Evolutionary conservation across 2,329 filamentous ascomycete genomes (phyloP), one percentile per base, ranked within the genome.

Genomic region (Alternaria ethzedia): DNA sequence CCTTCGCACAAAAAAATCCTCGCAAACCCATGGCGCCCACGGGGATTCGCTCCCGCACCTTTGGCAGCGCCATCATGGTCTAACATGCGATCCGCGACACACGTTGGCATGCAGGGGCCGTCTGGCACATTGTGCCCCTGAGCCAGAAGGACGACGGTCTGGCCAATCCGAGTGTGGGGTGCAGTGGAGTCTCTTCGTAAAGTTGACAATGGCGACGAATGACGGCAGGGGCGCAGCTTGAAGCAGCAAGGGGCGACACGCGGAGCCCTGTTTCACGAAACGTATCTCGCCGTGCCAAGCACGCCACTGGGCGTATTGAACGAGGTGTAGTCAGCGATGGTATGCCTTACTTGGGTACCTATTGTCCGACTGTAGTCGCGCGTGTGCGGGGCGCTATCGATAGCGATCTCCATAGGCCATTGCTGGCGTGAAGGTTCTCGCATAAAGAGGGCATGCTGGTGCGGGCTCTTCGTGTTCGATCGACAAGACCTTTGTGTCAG

Each of bases 201-300:
- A 44, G 49, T 20, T 25, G 30, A 50, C 6, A 2, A 32, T 51
- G 41, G 64, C 51, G 54, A 63, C 69, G 63, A 68, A 69, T 72
- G 60, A 70, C 58, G 64, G 54, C 57, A 54, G 61, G 43, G 66
- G 68, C 55, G 67, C 54, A 36, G 44, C 66, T 61, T 69, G 61
- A 67, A 62, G 63, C 59, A 63, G 70, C 67, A 70, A 71, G 68
- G 67, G 64, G 62, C 59, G 49, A 26, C 43, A 54, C 60, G 61
- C 60, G 57, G 58, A 65, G 58, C 30, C 45, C 55, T 65, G 71
- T 74, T 74, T 73, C 71, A 73, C 69, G 66, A 75, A 75, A 75
- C 71, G 54, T 55, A 61, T 54, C 57, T 63, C 51, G 13, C 55
- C 62, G 61, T 46, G 65, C 69, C 65, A 67, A 70, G 66, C 20